Evolutionary conservation across 306 rosid species (phyloP).

Genomic region (Malus orientalis): DNA sequence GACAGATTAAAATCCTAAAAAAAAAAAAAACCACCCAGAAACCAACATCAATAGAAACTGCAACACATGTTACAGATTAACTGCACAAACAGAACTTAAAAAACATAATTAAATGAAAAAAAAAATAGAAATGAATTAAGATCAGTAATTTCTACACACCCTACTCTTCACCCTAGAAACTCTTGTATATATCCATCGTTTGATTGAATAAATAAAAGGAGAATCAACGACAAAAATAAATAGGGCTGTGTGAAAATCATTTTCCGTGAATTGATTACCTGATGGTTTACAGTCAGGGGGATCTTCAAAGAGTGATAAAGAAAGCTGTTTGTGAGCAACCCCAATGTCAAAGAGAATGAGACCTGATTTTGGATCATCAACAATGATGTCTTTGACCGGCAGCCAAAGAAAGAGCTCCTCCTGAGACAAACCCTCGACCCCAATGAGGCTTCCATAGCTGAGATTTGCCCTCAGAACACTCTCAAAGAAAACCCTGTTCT

Average conservation of each 20-base stretch:
- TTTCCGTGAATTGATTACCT: slow-evolving; percentile 21
- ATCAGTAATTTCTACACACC: not conserved
- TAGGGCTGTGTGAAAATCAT: not conserved
- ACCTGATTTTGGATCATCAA: slow-evolving; percentile 70
- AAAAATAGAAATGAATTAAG: not conserved
- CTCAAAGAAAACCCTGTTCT: slow-evolving; percentile 66
- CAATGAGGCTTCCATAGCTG: slow-evolving; percentile 75
- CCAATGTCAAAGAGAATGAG: slow-evolving; percentile 80
- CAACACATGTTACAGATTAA: slow-evolving; percentile 14
- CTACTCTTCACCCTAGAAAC: not conserved
- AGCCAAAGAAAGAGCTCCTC: slow-evolving; percentile 89
- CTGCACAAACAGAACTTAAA: not conserved
- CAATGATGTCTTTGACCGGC: slow-evolving; percentile 78
- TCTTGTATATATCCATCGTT: too few species aligned
- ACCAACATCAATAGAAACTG: not conserved
- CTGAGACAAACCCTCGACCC: slow-evolving; percentile 69
- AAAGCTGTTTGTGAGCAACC: slow-evolving; percentile 72
- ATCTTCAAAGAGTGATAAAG: slow-evolving; percentile 81
- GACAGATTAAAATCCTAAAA: slow-evolving; percentile 8
- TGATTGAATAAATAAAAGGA: not conserved
- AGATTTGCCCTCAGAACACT: slow-evolving; percentile 67
- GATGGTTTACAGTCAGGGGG: slow-evolving; percentile 73
- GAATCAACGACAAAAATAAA: not conserved
- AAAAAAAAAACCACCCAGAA: slow-evolving; percentile 12
- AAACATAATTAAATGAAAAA: not conserved